These are phyloP conservation scores for Dimargaris cristalligena DNA, from an alignment of 192 early-diverging fungal genomes.

Conservation along the genomic window DNA sequence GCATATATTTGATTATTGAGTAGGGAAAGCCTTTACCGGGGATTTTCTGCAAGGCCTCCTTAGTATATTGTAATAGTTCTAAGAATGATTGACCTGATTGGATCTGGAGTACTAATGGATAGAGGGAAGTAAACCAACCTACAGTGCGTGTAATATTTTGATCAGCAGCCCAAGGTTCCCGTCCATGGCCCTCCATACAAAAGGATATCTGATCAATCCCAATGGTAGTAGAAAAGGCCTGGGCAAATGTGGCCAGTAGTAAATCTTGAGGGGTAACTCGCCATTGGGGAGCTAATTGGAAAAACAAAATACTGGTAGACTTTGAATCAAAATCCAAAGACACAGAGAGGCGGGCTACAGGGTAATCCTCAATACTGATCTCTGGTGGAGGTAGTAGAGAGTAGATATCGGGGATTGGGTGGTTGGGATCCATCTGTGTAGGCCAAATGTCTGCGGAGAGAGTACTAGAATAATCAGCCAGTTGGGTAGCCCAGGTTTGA, in stretches of 20 bases:
- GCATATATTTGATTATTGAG: not conserved
- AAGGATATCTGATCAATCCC: not conserved
- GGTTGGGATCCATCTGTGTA: no score
- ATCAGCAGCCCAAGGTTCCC: slow-evolving; percentile 4
- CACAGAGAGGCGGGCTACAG: not conserved
- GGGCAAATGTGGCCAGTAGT: not conserved
- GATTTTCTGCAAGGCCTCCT: not conserved
- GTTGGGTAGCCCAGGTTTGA: no score
- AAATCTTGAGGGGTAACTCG: slow-evolving; percentile 9
- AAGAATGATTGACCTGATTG: not conserved
- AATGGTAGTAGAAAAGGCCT: not conserved
- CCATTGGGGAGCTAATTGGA: not conserved
- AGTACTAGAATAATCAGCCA: no score
- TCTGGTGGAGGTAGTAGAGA: not conserved
- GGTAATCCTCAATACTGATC: not conserved
- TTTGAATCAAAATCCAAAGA: not conserved
- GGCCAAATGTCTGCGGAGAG: slow-evolving; percentile 5
- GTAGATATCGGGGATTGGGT: not conserved
- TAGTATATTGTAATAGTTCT: not conserved
- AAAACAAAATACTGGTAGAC: not conserved
- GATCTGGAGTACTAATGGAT: slow-evolving; percentile 8
- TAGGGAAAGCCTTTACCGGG: not conserved
- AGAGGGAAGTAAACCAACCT: slow-evolving; percentile 20
- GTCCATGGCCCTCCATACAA: slow-evolving; percentile 10
- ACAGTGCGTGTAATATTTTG: slow-evolving; percentile 10